These are phyloP conservation scores for Botryosphaeria dothidea DNA, from an alignment of 2,329 filamentous ascomycete genomes.

Conservation along the genomic window DNA sequence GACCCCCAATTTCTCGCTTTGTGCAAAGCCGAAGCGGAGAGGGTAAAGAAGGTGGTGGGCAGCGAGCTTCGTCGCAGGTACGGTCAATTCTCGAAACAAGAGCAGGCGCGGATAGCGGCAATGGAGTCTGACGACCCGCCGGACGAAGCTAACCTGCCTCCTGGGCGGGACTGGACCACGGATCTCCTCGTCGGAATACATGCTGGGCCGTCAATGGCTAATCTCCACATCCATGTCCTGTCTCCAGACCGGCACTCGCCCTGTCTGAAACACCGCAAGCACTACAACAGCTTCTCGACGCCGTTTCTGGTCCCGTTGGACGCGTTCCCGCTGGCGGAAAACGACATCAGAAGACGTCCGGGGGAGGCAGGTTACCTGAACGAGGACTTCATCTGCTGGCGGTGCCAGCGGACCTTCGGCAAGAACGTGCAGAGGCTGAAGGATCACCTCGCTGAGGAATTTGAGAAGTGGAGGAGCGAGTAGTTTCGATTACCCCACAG, in stretches of 20 bases:
- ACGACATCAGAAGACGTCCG: slow-evolving; percentile 64
- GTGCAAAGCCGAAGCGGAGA: slow-evolving; percentile 62
- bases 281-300: slow-evolving; percentile 91
- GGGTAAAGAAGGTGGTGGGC: slow-evolving; percentile 66
- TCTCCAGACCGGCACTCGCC: slow-evolving; percentile 76
- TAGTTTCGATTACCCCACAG: slow-evolving; percentile 34
- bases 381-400: slow-evolving; percentile 76
- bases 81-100: slow-evolving; percentile 63
- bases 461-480: slow-evolving; percentile 70
- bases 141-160: slow-evolving; percentile 53
- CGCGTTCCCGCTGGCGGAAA: slow-evolving; percentile 72
- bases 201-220: slow-evolving; percentile 85
- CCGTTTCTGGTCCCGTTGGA: slow-evolving; percentile 77
- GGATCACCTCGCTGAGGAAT: slow-evolving; percentile 73
- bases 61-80: slow-evolving; percentile 72
- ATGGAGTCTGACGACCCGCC: slow-evolving; percentile 50
- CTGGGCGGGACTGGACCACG: slow-evolving; percentile 73
- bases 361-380: slow-evolving; percentile 60
- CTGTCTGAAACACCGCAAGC: slow-evolving; percentile 74
- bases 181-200: slow-evolving; percentile 82
- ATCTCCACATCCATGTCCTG: slow-evolving; percentile 87
- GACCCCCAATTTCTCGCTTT: slow-evolving; percentile 67
- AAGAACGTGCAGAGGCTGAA: slow-evolving; percentile 75
- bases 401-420: slow-evolving; percentile 73
- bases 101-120: slow-evolving; percentile 64